Evolutionary conservation across 2,329 filamentous ascomycete genomes (phyloP).

Genomic region (Blumeria graminis): DNA sequence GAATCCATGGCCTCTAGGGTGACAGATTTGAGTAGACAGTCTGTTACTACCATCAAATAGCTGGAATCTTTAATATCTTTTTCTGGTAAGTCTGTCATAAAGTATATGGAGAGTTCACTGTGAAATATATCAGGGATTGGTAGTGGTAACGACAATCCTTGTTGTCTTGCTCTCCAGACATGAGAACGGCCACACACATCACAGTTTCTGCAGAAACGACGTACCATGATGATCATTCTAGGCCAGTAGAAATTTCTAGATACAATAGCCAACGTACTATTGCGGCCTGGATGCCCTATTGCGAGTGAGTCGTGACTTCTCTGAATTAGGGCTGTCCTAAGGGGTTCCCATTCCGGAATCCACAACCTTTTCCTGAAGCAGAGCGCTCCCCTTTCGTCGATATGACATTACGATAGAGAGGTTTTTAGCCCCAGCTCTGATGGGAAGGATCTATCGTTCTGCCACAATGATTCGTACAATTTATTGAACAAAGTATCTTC

Average conservation of each 20-base stretch:
- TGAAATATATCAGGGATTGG: neutral
- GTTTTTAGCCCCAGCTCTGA: neutral
- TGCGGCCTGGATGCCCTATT: neutral
- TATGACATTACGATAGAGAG: neutral
- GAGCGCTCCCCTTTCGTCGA: neutral
- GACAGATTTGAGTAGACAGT: neutral
- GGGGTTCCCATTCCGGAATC: neutral
- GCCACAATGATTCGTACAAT: neutral
- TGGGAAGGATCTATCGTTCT: neutral
- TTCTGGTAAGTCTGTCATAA: neutral
- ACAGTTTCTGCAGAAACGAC: neutral
- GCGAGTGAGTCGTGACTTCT: neutral
- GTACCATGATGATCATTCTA: neutral
- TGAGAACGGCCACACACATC: neutral
- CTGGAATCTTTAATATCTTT: neutral
- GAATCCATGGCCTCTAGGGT: neutral
- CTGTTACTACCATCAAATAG: neutral
- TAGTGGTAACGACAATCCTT: neutral
- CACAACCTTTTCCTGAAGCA: neutral
- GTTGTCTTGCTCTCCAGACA: neutral
- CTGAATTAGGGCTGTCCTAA: neutral
- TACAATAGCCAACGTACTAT: neutral
- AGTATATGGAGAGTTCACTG: neutral
- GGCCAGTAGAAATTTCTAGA: neutral
- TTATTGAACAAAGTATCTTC: neutral